A percentile compares a stretch with the other conserved stretches of the same genome.
Conservation (phyloP, 2,329 filamentous ascomycete genomes). For the Madurella mycetomatis region DNA sequence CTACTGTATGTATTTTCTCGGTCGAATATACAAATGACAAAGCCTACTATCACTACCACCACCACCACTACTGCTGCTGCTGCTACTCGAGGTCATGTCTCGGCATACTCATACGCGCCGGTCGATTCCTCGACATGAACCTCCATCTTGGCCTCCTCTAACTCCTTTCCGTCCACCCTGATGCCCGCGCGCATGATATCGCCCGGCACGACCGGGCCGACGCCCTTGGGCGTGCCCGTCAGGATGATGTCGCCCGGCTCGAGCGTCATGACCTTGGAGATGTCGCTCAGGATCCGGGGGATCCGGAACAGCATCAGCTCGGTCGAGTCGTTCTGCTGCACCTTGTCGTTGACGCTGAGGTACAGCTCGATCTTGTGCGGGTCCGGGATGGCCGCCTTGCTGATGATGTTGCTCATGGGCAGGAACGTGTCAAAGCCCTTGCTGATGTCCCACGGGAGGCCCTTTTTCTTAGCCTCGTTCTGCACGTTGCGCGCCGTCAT, state of each 20-base stretch:
- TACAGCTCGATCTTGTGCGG: slow-evolving; percentile 86
- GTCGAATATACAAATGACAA: neutral
- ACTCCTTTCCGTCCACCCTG: slow-evolving; percentile 71
- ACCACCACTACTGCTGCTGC: no score
- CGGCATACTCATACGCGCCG: slow-evolving; percentile 70
- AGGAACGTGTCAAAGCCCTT: slow-evolving; percentile 99
- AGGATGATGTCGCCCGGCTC: slow-evolving; percentile 88
- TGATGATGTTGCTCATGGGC: slow-evolving; percentile 76
- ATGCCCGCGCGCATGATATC: slow-evolving; percentile 85
- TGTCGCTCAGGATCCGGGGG: slow-evolving; percentile 81
- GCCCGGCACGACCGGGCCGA: slow-evolving; percentile 78
- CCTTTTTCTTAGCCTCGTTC: slow-evolving; percentile 95
- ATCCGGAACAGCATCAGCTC: slow-evolving; percentile 91
- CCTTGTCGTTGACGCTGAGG: slow-evolving; percentile 74
- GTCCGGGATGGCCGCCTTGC: slow-evolving; percentile 74
- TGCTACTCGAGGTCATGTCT: slow-evolving; percentile 49
- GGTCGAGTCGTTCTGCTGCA: slow-evolving; percentile 82
- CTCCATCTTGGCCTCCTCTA: slow-evolving; percentile 80
- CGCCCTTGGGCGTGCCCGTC: slow-evolving; percentile 96
- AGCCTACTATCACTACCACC: neutral
- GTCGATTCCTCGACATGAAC: slow-evolving; percentile 76
- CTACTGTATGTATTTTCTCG: no score
- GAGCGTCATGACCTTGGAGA: slow-evolving; percentile 91
- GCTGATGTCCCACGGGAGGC: slow-evolving; percentile 90
- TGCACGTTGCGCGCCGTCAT: slow-evolving; percentile 96